Conservation (phyloP, 2,329 filamentous ascomycete species). For the Scortechinia acanthostroma region DNA sequence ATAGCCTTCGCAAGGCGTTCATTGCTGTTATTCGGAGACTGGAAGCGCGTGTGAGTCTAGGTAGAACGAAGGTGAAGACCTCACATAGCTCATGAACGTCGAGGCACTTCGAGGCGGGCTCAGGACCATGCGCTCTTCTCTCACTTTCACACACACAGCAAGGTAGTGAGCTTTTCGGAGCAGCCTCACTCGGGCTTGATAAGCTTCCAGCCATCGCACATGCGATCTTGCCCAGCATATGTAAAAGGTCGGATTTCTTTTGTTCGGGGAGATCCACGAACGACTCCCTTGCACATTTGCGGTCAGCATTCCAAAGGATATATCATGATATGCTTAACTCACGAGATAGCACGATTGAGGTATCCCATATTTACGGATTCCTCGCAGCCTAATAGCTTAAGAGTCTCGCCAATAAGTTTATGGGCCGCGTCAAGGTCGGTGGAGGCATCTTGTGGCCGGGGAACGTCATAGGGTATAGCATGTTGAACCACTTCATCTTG, state of each 20-base stretch:
- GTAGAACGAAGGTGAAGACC: not conserved
- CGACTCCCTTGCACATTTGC: not conserved
- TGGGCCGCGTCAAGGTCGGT: too few relatives aligned
- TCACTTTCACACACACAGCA: not conserved
- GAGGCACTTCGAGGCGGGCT: too few relatives aligned
- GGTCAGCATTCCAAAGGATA: not conserved
- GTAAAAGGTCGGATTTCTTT: not conserved
- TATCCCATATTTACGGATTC: not conserved
- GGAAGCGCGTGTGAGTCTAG: not conserved
- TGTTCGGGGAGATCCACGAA: not conserved
- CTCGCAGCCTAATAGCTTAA: too few relatives aligned
- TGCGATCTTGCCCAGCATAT: not conserved
- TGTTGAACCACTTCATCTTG: too few relatives aligned
- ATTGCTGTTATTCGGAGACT: slow-evolving; percentile 36
- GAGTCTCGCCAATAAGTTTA: too few relatives aligned
- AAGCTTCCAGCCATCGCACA: not conserved
- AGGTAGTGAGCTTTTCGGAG: not conserved
- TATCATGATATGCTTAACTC: not conserved
- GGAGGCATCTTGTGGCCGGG: too few relatives aligned
- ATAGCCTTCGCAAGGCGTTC: slow-evolving; percentile 39
- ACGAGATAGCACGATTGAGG: not conserved
- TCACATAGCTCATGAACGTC: not conserved
- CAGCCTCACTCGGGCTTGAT: not conserved
- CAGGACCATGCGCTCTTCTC: not conserved
- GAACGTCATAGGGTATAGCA: too few relatives aligned